phyloP scores from a whole-genome alignment of 116 monocot genomes.

The Iris pallida region DNA sequence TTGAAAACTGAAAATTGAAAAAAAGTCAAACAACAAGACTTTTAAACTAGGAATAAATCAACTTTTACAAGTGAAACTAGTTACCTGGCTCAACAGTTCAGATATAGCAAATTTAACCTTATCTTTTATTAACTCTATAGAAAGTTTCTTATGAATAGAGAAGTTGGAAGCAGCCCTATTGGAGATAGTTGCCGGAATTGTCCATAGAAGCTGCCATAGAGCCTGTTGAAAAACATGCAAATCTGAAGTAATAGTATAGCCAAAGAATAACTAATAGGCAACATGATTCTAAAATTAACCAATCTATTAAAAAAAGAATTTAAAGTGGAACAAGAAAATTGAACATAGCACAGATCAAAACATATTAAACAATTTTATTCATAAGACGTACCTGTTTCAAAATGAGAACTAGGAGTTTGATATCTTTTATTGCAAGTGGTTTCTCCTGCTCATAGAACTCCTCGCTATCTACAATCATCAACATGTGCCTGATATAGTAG shows the following conservation, averaged over 20 bases:
- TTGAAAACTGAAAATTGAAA: no score
- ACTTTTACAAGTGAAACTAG: not conserved
- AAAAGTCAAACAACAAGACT: no score
- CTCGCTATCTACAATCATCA: slow-evolving; percentile 87
- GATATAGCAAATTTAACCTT: slow-evolving; percentile 56
- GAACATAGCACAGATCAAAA: not conserved
- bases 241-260: not conserved
- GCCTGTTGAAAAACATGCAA: slow-evolving; percentile 36
- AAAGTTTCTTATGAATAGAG: slow-evolving; percentile 44
- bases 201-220: slow-evolving; percentile 92
- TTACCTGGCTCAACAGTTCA: slow-evolving; percentile 88
- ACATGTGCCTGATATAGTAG: slow-evolving; percentile 71
- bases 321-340: not conserved
- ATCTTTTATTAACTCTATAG: slow-evolving; percentile 49
- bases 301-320: not conserved
- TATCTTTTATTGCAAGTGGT: slow-evolving; percentile 73
- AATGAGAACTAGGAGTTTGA: slow-evolving; percentile 69
- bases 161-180: slow-evolving; percentile 24
- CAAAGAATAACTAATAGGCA: not conserved
- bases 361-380: not conserved
- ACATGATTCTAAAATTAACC: not conserved
- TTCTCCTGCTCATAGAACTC: slow-evolving; percentile 97
- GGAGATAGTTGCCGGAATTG: slow-evolving; percentile 37
- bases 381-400: slow-evolving; percentile 64
- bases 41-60: no score